These are phyloP conservation scores for Leccinellum albellum DNA, from an alignment of 768 basidiomycete genomes.

Conservation along the genomic window DNA sequence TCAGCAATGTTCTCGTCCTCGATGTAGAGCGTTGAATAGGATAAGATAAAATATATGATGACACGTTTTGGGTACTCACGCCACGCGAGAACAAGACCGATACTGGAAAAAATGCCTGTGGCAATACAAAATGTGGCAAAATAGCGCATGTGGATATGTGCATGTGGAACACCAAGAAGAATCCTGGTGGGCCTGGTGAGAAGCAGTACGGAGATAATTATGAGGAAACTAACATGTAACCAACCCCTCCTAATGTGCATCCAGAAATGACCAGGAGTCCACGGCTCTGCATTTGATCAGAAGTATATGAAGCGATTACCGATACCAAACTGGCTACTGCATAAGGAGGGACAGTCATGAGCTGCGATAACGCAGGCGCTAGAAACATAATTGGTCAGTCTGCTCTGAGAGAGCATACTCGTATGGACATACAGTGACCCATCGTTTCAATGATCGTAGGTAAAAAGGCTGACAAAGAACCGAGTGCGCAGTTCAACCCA, in stretches of 20 bases:
- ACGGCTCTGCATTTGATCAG: constrained; percentile 43
- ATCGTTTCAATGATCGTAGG: constrained; percentile 54
- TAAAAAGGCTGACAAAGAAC: constrained; percentile 50
- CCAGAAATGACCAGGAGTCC: constrained; percentile 34
- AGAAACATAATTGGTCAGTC: constrained; percentile 1
- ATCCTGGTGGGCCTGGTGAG: constrained; percentile 19
- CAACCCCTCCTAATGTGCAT: constrained; percentile 34
- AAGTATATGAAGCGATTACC: constrained; percentile 34
- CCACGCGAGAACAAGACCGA: constrained; percentile 48
- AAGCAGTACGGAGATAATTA: not conserved
- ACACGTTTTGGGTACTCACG: too few relatives aligned
- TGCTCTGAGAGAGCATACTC: not conserved
- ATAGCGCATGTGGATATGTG: constrained; percentile 37
- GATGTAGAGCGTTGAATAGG: not conserved
- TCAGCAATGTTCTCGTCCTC: not conserved
- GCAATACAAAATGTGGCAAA: constrained; percentile 45
- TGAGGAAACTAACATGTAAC: constrained; percentile 35
- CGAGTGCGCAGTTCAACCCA: constrained; percentile 44
- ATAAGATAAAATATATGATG: not conserved
- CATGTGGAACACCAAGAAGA: constrained; percentile 31
- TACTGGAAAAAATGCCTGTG: constrained; percentile 41
- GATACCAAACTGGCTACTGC: constrained; percentile 39
- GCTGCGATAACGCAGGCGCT: constrained; percentile 44
- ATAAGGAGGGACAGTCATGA: constrained; percentile 55
- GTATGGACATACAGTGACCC: constrained; percentile 37